phyloP scores from a whole-genome alignment of 176 grass and related monocot species.

The Zoysia japonica region DNA sequence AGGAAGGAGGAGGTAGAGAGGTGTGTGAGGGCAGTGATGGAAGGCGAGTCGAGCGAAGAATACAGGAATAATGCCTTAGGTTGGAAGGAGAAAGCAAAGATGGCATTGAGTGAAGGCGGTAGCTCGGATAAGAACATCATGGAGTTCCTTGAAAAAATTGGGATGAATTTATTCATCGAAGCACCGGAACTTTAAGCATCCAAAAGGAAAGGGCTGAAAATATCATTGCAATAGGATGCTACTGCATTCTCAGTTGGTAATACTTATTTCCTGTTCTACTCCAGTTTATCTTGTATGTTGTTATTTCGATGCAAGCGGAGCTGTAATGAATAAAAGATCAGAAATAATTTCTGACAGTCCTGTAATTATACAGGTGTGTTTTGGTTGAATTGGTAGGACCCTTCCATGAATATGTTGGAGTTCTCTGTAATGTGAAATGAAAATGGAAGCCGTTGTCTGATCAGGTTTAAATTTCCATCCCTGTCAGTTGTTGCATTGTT shows the following conservation, averaged over 20 bases:
- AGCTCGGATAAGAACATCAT: slow-evolving; percentile 37
- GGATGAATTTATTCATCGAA: not conserved
- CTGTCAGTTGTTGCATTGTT: not conserved
- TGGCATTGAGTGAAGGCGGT: slow-evolving; percentile 24
- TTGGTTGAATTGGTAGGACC: no score
- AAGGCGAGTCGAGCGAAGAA: slow-evolving; percentile 22
- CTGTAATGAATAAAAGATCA: no score
- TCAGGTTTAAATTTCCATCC: no score
- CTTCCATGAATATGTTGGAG: no score
- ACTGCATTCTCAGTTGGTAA: no score
- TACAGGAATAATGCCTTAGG: slow-evolving; percentile 19
- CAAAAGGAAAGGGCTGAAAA: not conserved
- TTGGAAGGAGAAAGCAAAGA: slow-evolving; percentile 4
- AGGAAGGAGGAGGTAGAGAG: slow-evolving; percentile 36
- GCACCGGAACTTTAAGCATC: not conserved
- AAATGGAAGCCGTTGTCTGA: no score
- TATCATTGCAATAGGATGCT: no score
- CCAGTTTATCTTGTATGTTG: not conserved
- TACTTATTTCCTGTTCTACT: not conserved
- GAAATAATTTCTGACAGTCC: no score
- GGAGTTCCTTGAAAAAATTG: slow-evolving; percentile 35
- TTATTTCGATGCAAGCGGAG: not conserved
- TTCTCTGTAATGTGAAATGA: no score
- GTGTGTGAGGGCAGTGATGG: slow-evolving; percentile 46
- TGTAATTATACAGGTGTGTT: no score